Evolutionary conservation across 495 filamentous ascomycete species (phyloP).

Genomic region (Aspergillus coremiiformis): DNA sequence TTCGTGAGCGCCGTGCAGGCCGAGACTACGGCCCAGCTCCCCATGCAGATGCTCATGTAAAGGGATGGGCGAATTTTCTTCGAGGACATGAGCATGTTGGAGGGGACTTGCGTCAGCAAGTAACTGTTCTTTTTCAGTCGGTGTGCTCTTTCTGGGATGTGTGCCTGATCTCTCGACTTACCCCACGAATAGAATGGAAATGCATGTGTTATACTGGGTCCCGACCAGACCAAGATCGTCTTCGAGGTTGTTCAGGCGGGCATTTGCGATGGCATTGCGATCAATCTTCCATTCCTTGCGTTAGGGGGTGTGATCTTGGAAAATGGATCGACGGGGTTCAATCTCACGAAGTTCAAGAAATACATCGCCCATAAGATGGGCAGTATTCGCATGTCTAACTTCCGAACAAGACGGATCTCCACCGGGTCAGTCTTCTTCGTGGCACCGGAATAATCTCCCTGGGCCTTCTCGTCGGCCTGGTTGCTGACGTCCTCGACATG

Average conservation of each 20-base stretch:
- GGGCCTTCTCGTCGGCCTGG: neutral
- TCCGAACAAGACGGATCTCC: constrained; percentile 30
- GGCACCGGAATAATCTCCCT: constrained; percentile 8
- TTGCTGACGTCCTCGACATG: no score
- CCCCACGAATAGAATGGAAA: constrained; percentile 48
- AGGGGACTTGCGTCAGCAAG: constrained; percentile 48
- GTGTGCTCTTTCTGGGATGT: no score
- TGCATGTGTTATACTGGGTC: constrained; percentile 42
- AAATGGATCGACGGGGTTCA: neutral
- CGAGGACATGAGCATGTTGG: constrained; percentile 46
- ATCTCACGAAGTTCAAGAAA: constrained; percentile 31
- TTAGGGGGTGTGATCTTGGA: no score
- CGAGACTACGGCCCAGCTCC: constrained; percentile 38
- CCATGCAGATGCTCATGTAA: constrained; percentile 29
- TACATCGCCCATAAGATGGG: constrained; percentile 31
- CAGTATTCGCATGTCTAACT: constrained; percentile 41
- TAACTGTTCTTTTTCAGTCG: no score
- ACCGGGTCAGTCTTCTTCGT: constrained; percentile 6
- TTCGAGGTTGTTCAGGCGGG: constrained; percentile 26
- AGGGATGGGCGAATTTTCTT: constrained; percentile 11
- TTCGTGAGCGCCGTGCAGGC: constrained; percentile 32
- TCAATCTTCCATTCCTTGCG: no score
- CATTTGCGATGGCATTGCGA: constrained; percentile 15
- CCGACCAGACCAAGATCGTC: constrained; percentile 32
- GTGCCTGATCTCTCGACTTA: constrained; percentile 23